A percentile compares a stretch with the other conserved stretches of the same genome.
Conservation (phyloP, 1,284 basidiomycete species). For the Vanrija humicola region DNA sequence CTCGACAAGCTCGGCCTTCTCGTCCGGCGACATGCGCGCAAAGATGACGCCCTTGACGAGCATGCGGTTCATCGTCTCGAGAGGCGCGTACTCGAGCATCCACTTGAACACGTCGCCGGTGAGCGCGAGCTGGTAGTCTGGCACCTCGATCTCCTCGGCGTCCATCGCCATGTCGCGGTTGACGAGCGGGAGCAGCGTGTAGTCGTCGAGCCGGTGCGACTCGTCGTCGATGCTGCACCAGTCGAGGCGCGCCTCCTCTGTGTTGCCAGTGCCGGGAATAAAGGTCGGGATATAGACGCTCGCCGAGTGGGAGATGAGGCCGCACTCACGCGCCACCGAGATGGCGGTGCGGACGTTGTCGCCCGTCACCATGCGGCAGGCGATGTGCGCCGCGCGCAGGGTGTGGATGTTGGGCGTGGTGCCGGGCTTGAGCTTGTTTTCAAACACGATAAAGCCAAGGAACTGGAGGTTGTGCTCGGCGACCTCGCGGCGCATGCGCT, state of each 20-base stretch:
- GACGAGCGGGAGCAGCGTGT: slow-evolving; percentile 73
- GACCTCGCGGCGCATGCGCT: slow-evolving; percentile 92
- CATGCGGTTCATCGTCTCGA: slow-evolving; percentile 93
- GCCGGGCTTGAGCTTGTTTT: slow-evolving; percentile 95
- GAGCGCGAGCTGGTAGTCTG: slow-evolving; percentile 84
- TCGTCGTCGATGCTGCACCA: slow-evolving; percentile 94
- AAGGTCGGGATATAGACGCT: slow-evolving; percentile 90
- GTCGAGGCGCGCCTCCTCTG: slow-evolving; percentile 65
- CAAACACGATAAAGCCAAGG: slow-evolving; percentile 94
- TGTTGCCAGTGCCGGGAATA: slow-evolving; percentile 68
- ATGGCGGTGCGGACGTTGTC: slow-evolving; percentile 97
- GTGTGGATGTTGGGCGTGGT: slow-evolving; percentile 89
- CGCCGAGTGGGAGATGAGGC: slow-evolving; percentile 79
- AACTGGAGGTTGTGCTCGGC: slow-evolving; percentile 89
- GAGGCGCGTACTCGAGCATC: slow-evolving; percentile 93
- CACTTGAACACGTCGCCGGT: slow-evolving; percentile 98
- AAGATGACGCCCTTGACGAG: slow-evolving; percentile 97
- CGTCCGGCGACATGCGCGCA: slow-evolving; percentile 98
- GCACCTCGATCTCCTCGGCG: slow-evolving; percentile 63
- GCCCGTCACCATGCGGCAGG: slow-evolving; percentile 97
- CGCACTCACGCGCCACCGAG: slow-evolving; percentile 93
- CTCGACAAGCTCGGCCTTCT: slow-evolving; percentile 98
- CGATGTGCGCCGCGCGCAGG: slow-evolving; percentile 82
- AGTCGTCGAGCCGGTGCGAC: slow-evolving; percentile 77
- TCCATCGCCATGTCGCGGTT: slow-evolving; percentile 59